Evolutionary conservation across 176 grass and related monocot genomes (phyloP), one percentile per base, ranked within the genome.

Genomic region (Musa beccarii): DNA sequence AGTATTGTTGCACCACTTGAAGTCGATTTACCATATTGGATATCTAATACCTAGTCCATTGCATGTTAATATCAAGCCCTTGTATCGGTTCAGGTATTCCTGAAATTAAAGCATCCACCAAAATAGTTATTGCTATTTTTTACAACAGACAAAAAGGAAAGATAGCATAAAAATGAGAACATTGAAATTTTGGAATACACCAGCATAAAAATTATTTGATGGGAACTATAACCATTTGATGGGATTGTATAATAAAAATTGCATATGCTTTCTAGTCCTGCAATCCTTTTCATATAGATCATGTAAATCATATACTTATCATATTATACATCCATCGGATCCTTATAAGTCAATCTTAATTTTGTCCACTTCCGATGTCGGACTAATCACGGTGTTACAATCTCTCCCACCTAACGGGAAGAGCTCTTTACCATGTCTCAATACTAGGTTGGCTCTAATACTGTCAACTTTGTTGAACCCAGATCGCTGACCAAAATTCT

Each of bases 31-130:
- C 72, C 53, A 34, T 34, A 59, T 9, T 55, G 72, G 72, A 57
- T 54, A 56, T 74, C 21, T 74, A 74, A 29, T 74, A 50, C 72
- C 72, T 19, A 74, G 22, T 3, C 72, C 72, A 57, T 34, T 74
- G 52, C 72, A 74, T 16, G 72, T 74, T 34, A 74, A 74, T 55
- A 74, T 74, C 72, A 57, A 74, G 53, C 72, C 22, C 72, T 74
- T 74, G 72, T 74, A 51, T 56, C 72, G 51, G 10, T 74, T 74
- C 22, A 74, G 52, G 21, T 43, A 74, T 29, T 74, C 72, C 72
- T 74, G 53, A 56, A 74, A 74, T 29, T 28, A 9, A 74, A 13
- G 9, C 19, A 55, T 56, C 53, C 10, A 28, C 8, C 11, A 53
- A 14, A 56, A 57, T 17, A 15, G 3, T 55, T 56, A 54, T 10